These are phyloP conservation scores for Suillus hirtellus DNA, from an alignment of 768 basidiomycete genomes.

Conservation along the genomic window DNA sequence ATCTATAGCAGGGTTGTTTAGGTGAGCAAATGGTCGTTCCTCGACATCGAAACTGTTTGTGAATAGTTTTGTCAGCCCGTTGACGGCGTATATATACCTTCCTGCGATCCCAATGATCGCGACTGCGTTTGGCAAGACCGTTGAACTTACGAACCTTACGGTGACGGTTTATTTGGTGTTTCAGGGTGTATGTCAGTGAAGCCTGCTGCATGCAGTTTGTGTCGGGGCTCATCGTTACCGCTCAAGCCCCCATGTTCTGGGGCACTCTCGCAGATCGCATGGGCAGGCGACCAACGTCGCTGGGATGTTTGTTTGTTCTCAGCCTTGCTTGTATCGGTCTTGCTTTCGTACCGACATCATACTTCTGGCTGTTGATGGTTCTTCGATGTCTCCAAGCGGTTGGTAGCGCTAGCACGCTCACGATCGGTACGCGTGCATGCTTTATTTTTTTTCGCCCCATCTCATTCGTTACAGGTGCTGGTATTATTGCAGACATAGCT, in stretches of 20 bases:
- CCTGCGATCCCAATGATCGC: constrained; percentile 72
- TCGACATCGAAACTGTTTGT: not conserved
- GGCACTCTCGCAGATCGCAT: constrained; percentile 59
- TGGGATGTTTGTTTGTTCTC: constrained; percentile 59
- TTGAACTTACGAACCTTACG: constrained; percentile 73
- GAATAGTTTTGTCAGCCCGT: constrained; percentile 40
- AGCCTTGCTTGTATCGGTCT: constrained; percentile 61
- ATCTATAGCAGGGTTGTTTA: constrained; percentile 61
- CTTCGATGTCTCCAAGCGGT: constrained; percentile 75
- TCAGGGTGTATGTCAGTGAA: constrained; percentile 31
- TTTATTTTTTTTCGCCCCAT: not conserved
- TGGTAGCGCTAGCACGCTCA: constrained; percentile 73
- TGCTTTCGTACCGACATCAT: constrained; percentile 48
- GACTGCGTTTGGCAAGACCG: constrained; percentile 53
- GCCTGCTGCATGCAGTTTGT: not conserved
- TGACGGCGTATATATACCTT: constrained; percentile 74
- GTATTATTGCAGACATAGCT: constrained; percentile 74
- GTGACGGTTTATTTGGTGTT: constrained; percentile 58
- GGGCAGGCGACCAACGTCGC: constrained; percentile 60
- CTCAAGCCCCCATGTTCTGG: constrained; percentile 54
- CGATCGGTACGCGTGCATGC: constrained; percentile 46
- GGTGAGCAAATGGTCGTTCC: constrained; percentile 33
- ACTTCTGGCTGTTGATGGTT: constrained; percentile 73
- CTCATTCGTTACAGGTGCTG: constrained; percentile 46
- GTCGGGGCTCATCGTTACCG: not conserved